phyloP scores from a whole-genome alignment of 1,284 basidiomycete genomes.

The Cryptococcus hybrid region DNA sequence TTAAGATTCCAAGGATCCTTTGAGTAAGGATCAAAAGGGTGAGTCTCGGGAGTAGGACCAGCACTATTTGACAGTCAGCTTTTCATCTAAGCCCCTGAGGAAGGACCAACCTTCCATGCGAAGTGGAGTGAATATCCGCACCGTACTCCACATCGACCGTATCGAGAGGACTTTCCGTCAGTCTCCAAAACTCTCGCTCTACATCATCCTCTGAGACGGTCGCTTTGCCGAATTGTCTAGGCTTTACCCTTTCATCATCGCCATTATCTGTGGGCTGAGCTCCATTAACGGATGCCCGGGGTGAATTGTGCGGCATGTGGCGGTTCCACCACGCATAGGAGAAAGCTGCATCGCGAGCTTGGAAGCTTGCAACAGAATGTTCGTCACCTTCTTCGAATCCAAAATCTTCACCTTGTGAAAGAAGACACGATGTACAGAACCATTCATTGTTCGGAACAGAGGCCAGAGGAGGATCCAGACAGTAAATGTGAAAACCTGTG shows the following conservation, averaged over 20 bases:
- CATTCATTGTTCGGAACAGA: conserved; percentile 89
- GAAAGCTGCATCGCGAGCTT: conserved; percentile 86
- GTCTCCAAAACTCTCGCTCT: conserved; percentile 95
- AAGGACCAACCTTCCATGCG: conserved; percentile 95
- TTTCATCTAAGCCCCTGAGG: no score
- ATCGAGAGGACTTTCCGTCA: conserved; percentile 84
- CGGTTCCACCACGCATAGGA: conserved; percentile 80
- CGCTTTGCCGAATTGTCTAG: conserved; percentile 59
- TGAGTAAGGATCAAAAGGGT: conserved; percentile 82
- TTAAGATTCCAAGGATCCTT: conserved; percentile 97
- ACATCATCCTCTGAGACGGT: conserved; percentile 82
- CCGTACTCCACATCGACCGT: conserved; percentile 99
- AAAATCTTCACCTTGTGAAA: conserved; percentile 94
- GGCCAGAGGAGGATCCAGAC: conserved; percentile 84
- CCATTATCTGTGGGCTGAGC: conserved; percentile 70
- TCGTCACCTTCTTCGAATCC: conserved; percentile 99
- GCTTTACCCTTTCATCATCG: conserved; percentile 50
- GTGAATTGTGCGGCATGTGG: conserved; percentile 59
- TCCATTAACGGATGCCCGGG: conserved; percentile 71
- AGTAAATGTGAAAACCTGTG: conserved; percentile 92
- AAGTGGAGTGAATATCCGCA: conserved; percentile 96
- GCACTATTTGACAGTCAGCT: conserved; percentile 60
- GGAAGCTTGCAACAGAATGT: conserved; percentile 88
- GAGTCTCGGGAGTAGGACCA: conserved; percentile 90
- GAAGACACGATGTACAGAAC: conserved; percentile 92